Conservation (phyloP, 2,329 filamentous ascomycete genomes). For the Leptographium lundbergii region DNA sequence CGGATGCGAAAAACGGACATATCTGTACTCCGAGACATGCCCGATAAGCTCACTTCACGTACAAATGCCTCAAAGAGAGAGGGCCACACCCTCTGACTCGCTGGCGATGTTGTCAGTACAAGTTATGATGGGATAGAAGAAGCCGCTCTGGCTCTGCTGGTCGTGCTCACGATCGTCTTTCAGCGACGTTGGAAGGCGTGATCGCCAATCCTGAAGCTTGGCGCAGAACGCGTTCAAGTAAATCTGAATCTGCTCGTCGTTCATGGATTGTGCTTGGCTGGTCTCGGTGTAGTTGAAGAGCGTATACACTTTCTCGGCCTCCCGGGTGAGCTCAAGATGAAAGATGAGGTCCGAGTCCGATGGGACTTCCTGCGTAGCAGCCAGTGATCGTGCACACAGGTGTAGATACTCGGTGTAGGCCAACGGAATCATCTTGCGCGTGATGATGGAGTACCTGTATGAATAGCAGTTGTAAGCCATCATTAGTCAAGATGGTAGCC, state of each 20-base stretch:
- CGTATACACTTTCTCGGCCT: conserved; percentile 2
- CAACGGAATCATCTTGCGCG: conserved; percentile 2
- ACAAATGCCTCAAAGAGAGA: conserved; percentile 1
- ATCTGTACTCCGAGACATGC: conserved; percentile 1
- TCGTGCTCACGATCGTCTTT: not conserved
- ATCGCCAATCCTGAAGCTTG: not conserved
- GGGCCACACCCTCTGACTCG: conserved; percentile 1
- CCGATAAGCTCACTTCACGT: conserved; percentile 2
- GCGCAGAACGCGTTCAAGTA: not conserved
- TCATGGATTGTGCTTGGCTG: not conserved
- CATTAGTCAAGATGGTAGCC: not conserved
- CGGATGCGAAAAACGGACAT: conserved; percentile 1
- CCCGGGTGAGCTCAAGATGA: conserved; percentile 1
- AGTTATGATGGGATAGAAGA: not conserved
- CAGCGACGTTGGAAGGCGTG: not conserved
- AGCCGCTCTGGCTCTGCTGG: not conserved
- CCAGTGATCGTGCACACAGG: not conserved
- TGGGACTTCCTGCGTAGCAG: not conserved
- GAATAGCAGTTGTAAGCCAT: not conserved
- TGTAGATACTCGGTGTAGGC: conserved; percentile 1
- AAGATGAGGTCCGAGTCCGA: not conserved
- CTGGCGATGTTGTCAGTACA: not conserved
- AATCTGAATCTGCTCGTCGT: conserved; percentile 4
- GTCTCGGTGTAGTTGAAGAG: conserved; percentile 4
- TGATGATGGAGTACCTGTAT: conserved; percentile 1